Base-by-base conservation (phyloP, 768 basidiomycete species). In the Strobilomyces echinocephalus region DNA sequence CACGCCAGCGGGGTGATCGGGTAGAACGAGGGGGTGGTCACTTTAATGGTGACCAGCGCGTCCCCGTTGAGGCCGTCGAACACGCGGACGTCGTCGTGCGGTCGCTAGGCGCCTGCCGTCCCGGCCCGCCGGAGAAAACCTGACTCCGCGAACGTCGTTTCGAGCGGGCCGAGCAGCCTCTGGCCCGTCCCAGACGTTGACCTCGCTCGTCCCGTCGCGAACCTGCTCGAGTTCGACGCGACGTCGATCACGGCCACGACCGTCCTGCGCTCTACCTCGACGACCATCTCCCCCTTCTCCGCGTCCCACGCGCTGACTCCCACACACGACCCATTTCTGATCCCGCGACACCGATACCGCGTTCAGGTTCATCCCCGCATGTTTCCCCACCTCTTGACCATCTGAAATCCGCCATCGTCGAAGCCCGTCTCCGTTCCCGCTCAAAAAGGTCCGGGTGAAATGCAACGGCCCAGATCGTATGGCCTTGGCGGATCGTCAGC, bases 41-140 rank as follows among this genome's bases (percentile, higher is more conserved):
- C n/a, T 5, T 52, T 4, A 18, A 55, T 24, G 2, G 39, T 4
- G 38, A 36, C 8, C 36, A 54, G 26, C 14, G 28, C 24, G 16
- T 46, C 33, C 11, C 39, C 44, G 6, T 14, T 24, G n/a, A 31
- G 18, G 20, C 20, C 30, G 35, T 46, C 20, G 11, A 55, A 55
- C 18, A 50, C 26, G 21, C 38, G 38, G 18, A 54, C 15, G 16
- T 45, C 14, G 16, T 33, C 33, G 4, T 12, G 6, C 24, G 1
- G 55, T 49, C 9, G 53, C 48, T 12, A 57, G 10, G 1, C 8
- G 18, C 1, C 40, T 6, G 18, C 38, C 53, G 15, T 34, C 9
- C n/a, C n/a, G n/a, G n/a, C n/a, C n/a, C n/a, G n/a, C n/a, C 2
- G 53, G 53, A n/a, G 47, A 55, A 28, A 57, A 50, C 8, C 11